Base-by-base conservation (phyloP, 768 basidiomycete species). In the Termitomyces sp. region DNA sequence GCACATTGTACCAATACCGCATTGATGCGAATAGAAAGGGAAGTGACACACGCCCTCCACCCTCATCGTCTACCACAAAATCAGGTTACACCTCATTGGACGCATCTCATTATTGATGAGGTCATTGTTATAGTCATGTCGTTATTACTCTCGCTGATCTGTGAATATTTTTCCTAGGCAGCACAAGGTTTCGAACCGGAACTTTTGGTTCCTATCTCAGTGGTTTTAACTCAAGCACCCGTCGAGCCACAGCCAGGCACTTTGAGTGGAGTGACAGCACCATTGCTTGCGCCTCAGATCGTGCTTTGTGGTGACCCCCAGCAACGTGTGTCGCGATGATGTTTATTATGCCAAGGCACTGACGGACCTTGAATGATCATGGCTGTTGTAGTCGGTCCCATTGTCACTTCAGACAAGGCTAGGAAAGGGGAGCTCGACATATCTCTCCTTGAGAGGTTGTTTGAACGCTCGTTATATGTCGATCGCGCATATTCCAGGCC, bases 111-210 rank as follows among this genome's bases (percentile, higher is more conserved):
- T 2, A 80, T 82, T 56, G 81, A 82, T 57, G 81, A 82, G 68
- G 79, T 78, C 39, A 49, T 63, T 12, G 27, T 8, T 20, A 33
- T n/a, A n/a, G 27, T 48, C 3, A 18, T 41, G 8, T 1, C 22
- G 15, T 27, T 20, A 15, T 60, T 34, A 44, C 37, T 50, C 27
- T 33, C 34, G 12, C 37, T 58, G 47, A 54, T 42, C 37, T 46
- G 49, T 31, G 20, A 3, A 39, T 48, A 39, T 24, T 27, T n/a
- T 37, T 59, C 18, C 3, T 58, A 81, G 80, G 80, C 81, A 16
- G 81, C 79, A 5, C 80, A 82, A 74, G 80, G 78, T 8, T 78
- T 79, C 13, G 81, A 82, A 61, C 80, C 81, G 9, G 81, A 81
- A 60, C 72, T 81, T 27, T 65, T 77, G 47, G 73, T 81, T 20